Percentiles rank a stretch among this genome's conserved stretches.
Conservation (phyloP, 2,329 filamentous ascomycete genomes). For the Xylariaceae sp. region DNA sequence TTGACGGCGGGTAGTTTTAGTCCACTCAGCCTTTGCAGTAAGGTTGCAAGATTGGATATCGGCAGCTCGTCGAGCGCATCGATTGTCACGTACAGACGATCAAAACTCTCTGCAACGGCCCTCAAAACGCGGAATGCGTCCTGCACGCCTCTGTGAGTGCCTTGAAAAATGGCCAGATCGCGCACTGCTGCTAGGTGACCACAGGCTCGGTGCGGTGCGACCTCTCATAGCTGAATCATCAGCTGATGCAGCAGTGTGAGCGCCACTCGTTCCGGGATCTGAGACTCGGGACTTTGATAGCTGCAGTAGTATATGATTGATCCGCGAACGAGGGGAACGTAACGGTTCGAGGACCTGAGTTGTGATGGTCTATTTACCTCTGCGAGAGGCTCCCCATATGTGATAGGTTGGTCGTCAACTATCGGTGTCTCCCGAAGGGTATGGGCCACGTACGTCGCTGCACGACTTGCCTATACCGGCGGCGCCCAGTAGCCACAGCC, state of each 20-base stretch:
- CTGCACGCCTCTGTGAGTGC: too few species aligned
- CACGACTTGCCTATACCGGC: too few species aligned
- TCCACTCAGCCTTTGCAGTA: slow-evolving; percentile 1
- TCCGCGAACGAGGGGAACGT: background rate
- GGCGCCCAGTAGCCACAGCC: too few species aligned
- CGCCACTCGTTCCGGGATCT: background rate
- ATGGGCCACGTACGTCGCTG: too few species aligned
- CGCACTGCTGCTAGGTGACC: background rate
- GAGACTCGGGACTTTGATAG: slow-evolving; percentile 3
- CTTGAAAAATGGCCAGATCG: too few species aligned
- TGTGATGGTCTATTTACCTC: too few species aligned
- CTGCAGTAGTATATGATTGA: slow-evolving; percentile 5
- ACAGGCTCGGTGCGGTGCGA: slow-evolving; percentile 4
- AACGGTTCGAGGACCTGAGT: too few species aligned
- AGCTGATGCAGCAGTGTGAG: slow-evolving; percentile 4
- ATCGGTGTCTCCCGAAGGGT: too few species aligned
- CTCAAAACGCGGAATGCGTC: too few species aligned
- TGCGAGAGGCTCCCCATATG: too few species aligned
- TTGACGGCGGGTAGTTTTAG: too few species aligned
- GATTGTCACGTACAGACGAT: slow-evolving; percentile 3
- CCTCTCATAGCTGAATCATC: slow-evolving; percentile 3
- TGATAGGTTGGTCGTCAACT: too few species aligned
- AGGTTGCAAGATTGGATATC: background rate
- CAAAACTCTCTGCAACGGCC: slow-evolving; percentile 3
- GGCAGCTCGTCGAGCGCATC: slow-evolving; percentile 6